A percentile compares a stretch with the other conserved stretches of the same genome.
Evolutionary conservation across 441 rosid genomes (phyloP).

Genomic region (Jatropha podagrica): DNA sequence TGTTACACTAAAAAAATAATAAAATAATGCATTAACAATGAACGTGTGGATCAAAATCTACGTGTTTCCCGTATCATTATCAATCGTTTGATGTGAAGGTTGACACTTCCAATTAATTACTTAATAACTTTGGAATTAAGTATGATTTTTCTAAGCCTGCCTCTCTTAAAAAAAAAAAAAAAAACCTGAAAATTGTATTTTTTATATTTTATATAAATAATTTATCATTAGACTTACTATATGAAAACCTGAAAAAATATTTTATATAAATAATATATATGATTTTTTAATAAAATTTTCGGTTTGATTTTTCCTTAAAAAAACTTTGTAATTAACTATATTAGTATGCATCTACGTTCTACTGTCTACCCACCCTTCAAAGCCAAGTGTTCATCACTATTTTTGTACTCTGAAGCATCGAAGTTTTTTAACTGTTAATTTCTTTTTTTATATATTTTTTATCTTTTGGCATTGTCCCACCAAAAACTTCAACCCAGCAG

Average conservation of each 20-base stretch:
- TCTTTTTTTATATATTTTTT: background rate
- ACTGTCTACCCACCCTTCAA: constrained; percentile 8
- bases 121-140: too few species aligned
- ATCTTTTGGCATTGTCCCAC: background rate
- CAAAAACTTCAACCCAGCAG: background rate
- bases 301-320: too few species aligned
- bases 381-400: constrained; percentile 12
- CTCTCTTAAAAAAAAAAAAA: too few species aligned
- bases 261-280: too few species aligned
- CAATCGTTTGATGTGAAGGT: constrained; percentile 1
- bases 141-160: too few species aligned
- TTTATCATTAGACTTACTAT: too few species aligned
- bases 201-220: too few species aligned
- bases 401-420: constrained; percentile 2
- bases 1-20: too few species aligned
- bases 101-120: background rate
- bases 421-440: background rate
- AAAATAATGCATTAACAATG: background rate
- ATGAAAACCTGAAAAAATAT: too few species aligned
- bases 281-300: too few species aligned
- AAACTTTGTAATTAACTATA: background rate
- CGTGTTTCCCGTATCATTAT: background rate
- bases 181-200: too few species aligned
- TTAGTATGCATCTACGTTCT: constrained; percentile 10
- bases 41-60: background rate